Percentiles rank a stretch among this genome's conserved stretches.
Conservation (phyloP, 805 yeast genomes). For the Kregervanrija pseudodelftensis region DNA sequence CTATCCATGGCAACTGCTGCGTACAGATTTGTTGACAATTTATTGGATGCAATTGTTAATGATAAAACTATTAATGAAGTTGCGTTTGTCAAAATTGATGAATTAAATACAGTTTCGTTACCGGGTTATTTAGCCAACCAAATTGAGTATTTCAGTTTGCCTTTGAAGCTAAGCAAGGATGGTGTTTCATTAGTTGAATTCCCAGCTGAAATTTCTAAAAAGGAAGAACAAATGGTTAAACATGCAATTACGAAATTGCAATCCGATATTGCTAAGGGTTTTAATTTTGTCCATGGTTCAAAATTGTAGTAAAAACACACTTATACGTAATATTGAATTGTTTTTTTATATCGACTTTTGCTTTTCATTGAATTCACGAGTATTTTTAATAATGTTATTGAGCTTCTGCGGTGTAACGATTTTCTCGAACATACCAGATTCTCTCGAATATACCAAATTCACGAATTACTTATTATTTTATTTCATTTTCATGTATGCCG, state of each 20-base stretch:
- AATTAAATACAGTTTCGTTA: constrained; percentile 39
- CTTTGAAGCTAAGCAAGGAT: constrained; percentile 30
- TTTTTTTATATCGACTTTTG: neutral
- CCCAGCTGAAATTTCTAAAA: constrained; percentile 10
- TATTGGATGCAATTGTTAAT: constrained; percentile 15
- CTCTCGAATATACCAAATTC: too few relatives aligned
- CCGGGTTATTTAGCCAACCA: constrained; percentile 15
- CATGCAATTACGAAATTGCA: constrained; percentile 13
- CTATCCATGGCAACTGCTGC: constrained; percentile 96
- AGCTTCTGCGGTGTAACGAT: too few relatives aligned
- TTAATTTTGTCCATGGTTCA: constrained; percentile 16
- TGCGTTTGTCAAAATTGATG: constrained; percentile 48
- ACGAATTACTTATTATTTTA: too few relatives aligned
- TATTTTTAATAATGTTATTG: too few relatives aligned
- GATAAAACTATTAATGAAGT: constrained; percentile 32
- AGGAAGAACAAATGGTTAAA: constrained; percentile 11
- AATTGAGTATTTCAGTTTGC: constrained; percentile 41
- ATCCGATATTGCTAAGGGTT: constrained; percentile 17
- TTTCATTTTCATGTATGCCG: too few relatives aligned
- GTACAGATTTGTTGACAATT: constrained; percentile 61
- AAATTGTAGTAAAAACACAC: constrained; percentile 14
- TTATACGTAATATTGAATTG: too few relatives aligned
- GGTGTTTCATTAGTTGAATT: constrained; percentile 26
- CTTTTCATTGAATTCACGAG: too few relatives aligned
- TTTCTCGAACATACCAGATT: too few relatives aligned